Base-by-base conservation (phyloP, 1,284 basidiomycete genomes). In the Schizophyllum commune region DNA sequence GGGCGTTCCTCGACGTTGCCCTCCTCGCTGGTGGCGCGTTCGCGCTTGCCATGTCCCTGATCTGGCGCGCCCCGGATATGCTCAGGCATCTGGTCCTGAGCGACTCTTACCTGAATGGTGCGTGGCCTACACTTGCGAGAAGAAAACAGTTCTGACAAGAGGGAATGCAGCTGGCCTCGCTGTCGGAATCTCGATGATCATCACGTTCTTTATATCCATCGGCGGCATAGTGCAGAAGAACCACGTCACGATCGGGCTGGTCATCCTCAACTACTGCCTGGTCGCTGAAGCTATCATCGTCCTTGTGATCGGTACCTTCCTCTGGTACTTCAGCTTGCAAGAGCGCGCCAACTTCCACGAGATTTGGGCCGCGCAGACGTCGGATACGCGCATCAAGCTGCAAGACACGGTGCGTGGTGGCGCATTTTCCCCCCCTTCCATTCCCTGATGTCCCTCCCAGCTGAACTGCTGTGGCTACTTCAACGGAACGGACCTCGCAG, bases 401-500 rank as follows among this genome's bases (percentile, higher is more conserved):
- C 93, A 96, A 74, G 85, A 95, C 68, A 73, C 79, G 77, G 91
- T 90, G 65, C 61, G 80, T 68, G 51, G 51, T 52, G 57, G 17
- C 54, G 61, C 55, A 56, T 61, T 21, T 62, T 11, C 39, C n/a
- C 13, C 21, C 17, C 5, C 22, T 4, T 19, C 57, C 34, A 32
- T 27, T 54, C 55, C 32, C 22, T 54, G 59, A 52, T 55, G 32
- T 56, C 20, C 57, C 53, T 56, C 51, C 55, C 62, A 91, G 89
- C 80, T 91, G 68, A 71, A 75, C 61, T 94, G 93, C 75, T 95
- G 92, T 67, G 92, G 92, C 9, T 95, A 92, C 73, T 89, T 89
- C 73, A 81, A 81, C 61, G 78, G 79, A 15, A 83, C 83, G 4
- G 88, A 91, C 65, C 70, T 77, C 4, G 77, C 80, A 54, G 82